Evolutionary conservation across 805 yeast genomes (phyloP).

Genomic region (Yarrowia divulgata): DNA sequence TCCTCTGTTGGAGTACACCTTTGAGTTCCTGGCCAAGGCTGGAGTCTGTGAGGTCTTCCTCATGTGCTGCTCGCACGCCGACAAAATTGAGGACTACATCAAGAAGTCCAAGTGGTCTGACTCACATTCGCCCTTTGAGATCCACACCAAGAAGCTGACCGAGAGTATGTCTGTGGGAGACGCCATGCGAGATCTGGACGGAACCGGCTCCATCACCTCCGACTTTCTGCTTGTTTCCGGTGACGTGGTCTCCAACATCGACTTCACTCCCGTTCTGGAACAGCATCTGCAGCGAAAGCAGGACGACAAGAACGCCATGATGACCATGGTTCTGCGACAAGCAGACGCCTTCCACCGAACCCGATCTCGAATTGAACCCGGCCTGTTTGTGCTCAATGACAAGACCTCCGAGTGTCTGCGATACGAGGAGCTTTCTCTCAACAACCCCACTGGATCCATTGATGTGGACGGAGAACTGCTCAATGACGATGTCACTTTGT

Average conservation of each 20-base stretch:
- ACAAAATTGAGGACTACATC: constrained; percentile 82
- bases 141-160: constrained; percentile 79
- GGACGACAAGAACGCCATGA: constrained; percentile 85
- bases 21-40: constrained; percentile 90
- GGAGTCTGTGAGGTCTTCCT: constrained; percentile 89
- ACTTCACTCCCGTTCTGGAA: constrained; percentile 73
- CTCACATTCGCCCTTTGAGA: constrained; percentile 75
- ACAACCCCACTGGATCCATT: constrained; percentile 56
- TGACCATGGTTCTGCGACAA: constrained; percentile 90
- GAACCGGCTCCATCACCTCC: constrained; percentile 85
- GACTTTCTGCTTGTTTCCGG: constrained; percentile 92
- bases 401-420: constrained; percentile 77
- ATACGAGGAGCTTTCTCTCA: constrained; percentile 76
- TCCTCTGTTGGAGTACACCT: constrained; percentile 92
- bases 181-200: constrained; percentile 94
- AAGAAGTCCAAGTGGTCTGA: constrained; percentile 56
- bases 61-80: constrained; percentile 91
- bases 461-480: constrained; percentile 84
- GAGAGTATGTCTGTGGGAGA: constrained; percentile 95
- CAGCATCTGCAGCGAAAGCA: constrained; percentile 75
- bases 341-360: constrained; percentile 87
- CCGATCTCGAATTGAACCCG: constrained; percentile 80
- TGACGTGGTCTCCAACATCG: constrained; percentile 93
- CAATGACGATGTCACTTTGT: constrained; percentile 66
- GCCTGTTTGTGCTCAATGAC: constrained; percentile 81